Conservation (phyloP, 1,284 basidiomycete genomes). For the Porogramme epimiltina region DNA sequence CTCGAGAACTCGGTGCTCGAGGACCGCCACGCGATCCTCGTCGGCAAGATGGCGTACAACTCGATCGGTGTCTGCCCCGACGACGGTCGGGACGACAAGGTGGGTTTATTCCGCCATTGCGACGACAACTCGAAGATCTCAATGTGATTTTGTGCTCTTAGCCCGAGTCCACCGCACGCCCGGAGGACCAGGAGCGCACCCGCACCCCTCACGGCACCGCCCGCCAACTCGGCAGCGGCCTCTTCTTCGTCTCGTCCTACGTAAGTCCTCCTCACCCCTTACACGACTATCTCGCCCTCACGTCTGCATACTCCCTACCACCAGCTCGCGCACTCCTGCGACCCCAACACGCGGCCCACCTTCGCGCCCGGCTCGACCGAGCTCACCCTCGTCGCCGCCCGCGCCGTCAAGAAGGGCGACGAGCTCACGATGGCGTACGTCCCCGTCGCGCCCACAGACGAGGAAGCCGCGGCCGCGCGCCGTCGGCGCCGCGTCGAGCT, state of each 20-base stretch:
- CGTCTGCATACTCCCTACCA: neutral
- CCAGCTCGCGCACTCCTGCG: constrained; percentile 72
- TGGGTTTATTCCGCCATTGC: constrained; percentile 34
- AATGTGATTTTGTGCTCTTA: constrained; percentile 23
- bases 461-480: constrained; percentile 57
- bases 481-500: constrained; percentile 69
- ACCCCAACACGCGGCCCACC: constrained; percentile 60
- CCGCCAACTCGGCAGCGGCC: constrained; percentile 70
- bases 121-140: neutral
- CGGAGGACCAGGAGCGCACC: constrained; percentile 71
- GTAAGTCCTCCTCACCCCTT: constrained; percentile 36
- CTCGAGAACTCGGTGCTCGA: constrained; percentile 68
- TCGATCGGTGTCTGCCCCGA: constrained; percentile 67
- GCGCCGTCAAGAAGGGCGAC: constrained; percentile 70
- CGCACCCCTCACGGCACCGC: constrained; percentile 73
- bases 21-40: constrained; percentile 60
- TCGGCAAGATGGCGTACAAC: constrained; percentile 77
- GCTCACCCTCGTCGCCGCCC: constrained; percentile 65
- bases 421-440: constrained; percentile 75
- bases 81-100: constrained; percentile 71
- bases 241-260: constrained; percentile 78
- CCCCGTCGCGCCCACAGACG: constrained; percentile 56
- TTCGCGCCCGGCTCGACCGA: constrained; percentile 65
- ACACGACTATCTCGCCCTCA: neutral
- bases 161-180: constrained; percentile 51